phyloP scores from a whole-genome alignment of 2,329 filamentous ascomycete genomes.

The Lachnellula arida region DNA sequence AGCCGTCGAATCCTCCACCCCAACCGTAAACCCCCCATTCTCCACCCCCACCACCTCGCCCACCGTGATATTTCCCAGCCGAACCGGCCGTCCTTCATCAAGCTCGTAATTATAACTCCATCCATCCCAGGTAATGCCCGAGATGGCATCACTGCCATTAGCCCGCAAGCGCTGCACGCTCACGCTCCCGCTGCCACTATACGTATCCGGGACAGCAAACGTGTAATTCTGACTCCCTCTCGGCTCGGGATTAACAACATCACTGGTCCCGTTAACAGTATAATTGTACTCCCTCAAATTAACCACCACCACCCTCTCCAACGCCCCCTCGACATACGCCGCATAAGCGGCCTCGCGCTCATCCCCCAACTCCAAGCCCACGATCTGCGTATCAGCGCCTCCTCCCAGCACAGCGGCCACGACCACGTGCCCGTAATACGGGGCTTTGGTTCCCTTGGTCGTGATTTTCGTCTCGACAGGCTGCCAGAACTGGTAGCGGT shows the following conservation, averaged over 20 bases:
- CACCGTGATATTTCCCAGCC: slow-evolving; percentile 50
- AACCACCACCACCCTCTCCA: slow-evolving; percentile 49
- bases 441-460: slow-evolving; percentile 53
- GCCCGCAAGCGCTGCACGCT: slow-evolving; percentile 48
- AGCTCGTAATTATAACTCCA: slow-evolving; percentile 59
- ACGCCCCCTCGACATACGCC: slow-evolving; percentile 41
- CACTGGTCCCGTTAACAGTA: slow-evolving; percentile 39
- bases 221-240: slow-evolving; percentile 37
- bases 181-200: slow-evolving; percentile 22
- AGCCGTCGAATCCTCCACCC: slow-evolving; percentile 41
- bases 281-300: slow-evolving; percentile 59
- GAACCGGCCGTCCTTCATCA: slow-evolving; percentile 47
- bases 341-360: slow-evolving; percentile 49
- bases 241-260: slow-evolving; percentile 25
- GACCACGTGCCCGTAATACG: slow-evolving; percentile 59
- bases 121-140: slow-evolving; percentile 57
- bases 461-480: slow-evolving; percentile 47
- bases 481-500: slow-evolving; percentile 58
- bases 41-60: slow-evolving; percentile 40
- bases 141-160: slow-evolving; percentile 60
- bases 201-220: slow-evolving; percentile 34
- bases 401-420: slow-evolving; percentile 52
- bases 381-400: slow-evolving; percentile 38
- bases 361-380: slow-evolving; percentile 40
- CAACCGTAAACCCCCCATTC: slow-evolving; percentile 36